Evolutionary conservation across 495 filamentous ascomycete genomes (phyloP).

Genomic region (Lasiosphaeria ovina): DNA sequence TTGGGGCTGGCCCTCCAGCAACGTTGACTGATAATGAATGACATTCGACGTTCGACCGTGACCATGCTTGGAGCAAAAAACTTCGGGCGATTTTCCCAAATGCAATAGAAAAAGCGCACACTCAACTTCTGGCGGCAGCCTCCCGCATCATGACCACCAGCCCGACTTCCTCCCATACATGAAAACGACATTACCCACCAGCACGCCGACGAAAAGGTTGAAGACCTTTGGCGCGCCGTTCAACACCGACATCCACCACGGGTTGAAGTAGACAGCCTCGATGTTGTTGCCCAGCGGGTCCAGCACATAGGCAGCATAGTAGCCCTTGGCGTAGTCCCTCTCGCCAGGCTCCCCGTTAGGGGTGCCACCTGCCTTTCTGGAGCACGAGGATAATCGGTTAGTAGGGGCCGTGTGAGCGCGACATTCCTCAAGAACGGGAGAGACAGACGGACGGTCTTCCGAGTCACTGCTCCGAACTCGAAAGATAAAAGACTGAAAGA

Average conservation of each 20-base stretch:
- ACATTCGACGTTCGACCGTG: too few relatives aligned
- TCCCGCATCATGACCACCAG: neutral
- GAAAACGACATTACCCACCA: neutral
- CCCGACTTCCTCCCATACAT: neutral
- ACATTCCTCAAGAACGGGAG: too few relatives aligned
- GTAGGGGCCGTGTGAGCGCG: too few relatives aligned
- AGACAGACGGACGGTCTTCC: too few relatives aligned
- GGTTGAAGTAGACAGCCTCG: constrained; percentile 17
- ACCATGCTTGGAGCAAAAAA: too few relatives aligned
- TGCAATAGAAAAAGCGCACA: too few relatives aligned
- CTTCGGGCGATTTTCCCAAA: too few relatives aligned
- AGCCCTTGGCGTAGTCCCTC: constrained; percentile 42
- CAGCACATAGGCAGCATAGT: constrained; percentile 45
- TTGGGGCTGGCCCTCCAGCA: too few relatives aligned
- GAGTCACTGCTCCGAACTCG: too few relatives aligned
- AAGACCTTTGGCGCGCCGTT: constrained; percentile 4
- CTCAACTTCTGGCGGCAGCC: too few relatives aligned
- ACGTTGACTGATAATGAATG: too few relatives aligned
- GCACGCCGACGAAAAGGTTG: neutral
- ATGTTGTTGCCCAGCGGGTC: constrained; percentile 25
- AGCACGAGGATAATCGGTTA: too few relatives aligned
- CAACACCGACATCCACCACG: constrained; percentile 11
- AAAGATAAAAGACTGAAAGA: neutral
- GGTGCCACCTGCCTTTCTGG: constrained; percentile 43
- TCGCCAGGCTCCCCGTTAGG: constrained; percentile 48